Evolutionary conservation across 1,139 yeast species (phyloP).

Genomic region (Diutina neorugosa): DNA sequence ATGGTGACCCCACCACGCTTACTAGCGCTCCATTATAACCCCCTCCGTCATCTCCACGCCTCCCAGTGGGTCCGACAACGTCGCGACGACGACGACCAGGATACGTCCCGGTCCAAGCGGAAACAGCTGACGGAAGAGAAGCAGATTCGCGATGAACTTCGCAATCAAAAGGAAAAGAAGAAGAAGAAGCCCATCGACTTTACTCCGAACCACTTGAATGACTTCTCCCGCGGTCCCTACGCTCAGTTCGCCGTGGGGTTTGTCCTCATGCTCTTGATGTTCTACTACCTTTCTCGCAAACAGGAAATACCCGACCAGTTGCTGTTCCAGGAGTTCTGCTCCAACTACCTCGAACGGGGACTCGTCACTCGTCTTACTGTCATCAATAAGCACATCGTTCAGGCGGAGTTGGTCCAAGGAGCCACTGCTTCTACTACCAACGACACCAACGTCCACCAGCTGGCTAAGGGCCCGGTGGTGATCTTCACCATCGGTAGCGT

Average conservation of each 20-base stretch:
- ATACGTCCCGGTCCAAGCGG: background rate
- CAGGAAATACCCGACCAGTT: slow-evolving; percentile 19
- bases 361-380: slow-evolving; percentile 67
- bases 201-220: background rate
- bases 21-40: background rate
- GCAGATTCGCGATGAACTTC: background rate
- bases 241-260: background rate
- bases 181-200: background rate
- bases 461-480: slow-evolving; percentile 27
- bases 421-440: slow-evolving; percentile 31
- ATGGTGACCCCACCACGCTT: background rate
- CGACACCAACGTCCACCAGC: slow-evolving; percentile 14
- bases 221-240: background rate
- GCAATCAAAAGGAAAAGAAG: background rate
- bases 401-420: slow-evolving; percentile 50
- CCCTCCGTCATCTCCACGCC: background rate
- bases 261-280: background rate
- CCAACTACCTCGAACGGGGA: slow-evolving; percentile 73
- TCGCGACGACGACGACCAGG: background rate
- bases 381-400: slow-evolving; percentile 66
- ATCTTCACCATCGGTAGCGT: slow-evolving; percentile 63
- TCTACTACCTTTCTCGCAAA: background rate
- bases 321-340: slow-evolving; percentile 86
- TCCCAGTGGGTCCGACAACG: background rate
- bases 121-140: background rate